Conservation (phyloP, 2,329 filamentous ascomycete species). For the Macrophomina phaseolina region DNA sequence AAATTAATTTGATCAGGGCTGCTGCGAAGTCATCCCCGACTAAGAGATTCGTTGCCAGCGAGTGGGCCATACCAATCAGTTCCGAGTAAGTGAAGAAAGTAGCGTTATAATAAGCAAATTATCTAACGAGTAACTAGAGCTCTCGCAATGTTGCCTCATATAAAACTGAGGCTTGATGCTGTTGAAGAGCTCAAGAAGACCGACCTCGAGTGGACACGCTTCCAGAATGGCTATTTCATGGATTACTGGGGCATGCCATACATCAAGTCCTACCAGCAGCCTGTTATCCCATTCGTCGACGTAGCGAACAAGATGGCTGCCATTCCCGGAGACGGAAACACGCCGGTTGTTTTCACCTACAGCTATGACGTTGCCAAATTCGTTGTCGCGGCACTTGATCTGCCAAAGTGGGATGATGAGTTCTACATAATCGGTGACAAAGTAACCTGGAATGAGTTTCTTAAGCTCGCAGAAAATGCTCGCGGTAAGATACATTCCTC, state of each 20-base stretch:
- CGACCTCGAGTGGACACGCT: conserved; percentile 36
- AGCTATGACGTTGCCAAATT: conserved; percentile 50
- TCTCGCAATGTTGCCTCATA: neutral
- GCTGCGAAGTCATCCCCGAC: conserved; percentile 49
- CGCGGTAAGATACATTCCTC: too few relatives aligned
- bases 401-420: too few relatives aligned
- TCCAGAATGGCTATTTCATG: conserved; percentile 38
- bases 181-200: conserved; percentile 32
- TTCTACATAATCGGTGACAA: too few relatives aligned
- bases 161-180: neutral
- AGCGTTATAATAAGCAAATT: too few relatives aligned
- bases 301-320: conserved; percentile 43
- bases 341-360: conserved; percentile 54
- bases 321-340: conserved; percentile 57
- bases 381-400: too few relatives aligned
- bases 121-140: neutral
- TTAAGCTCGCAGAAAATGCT: too few relatives aligned
- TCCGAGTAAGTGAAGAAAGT: neutral
- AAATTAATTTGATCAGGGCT: conserved; percentile 54
- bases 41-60: conserved; percentile 51
- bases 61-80: conserved; percentile 44
- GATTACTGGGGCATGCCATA: conserved; percentile 41
- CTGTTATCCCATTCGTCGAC: conserved; percentile 31
- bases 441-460: too few relatives aligned
- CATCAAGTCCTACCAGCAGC: conserved; percentile 31